Evolutionary conservation across 345 rosid genomes (phyloP).

Genomic region (Diplotaxis tenuifolia): DNA sequence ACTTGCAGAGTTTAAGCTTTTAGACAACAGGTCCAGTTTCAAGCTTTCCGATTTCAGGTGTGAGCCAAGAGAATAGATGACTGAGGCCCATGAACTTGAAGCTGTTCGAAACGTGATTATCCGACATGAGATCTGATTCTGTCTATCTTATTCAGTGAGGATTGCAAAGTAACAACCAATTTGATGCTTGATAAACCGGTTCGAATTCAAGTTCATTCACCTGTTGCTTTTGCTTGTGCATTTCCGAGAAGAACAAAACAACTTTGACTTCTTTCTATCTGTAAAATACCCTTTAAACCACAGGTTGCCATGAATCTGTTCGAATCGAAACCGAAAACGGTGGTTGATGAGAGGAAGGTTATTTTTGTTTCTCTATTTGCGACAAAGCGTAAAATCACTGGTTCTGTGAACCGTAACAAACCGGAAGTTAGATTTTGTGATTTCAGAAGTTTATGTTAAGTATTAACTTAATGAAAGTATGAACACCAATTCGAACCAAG

Average conservation of each 20-base stretch:
- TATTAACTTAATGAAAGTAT: not conserved
- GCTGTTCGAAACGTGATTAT: not conserved
- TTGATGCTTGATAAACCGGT: not conserved
- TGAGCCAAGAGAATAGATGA: not conserved
- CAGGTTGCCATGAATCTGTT: not conserved
- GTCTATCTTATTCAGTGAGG: not conserved
- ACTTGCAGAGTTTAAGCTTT: too few relatives aligned
- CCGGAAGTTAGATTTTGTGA: not conserved
- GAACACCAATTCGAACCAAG: constrained; percentile 3
- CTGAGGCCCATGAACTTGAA: not conserved
- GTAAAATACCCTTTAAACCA: not conserved
- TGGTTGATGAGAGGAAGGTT: not conserved
- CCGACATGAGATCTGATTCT: not conserved
- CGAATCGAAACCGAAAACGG: not conserved
- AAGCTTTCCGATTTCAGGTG: not conserved
- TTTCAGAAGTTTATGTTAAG: not conserved
- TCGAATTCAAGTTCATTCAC: not conserved
- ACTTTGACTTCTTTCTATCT: not conserved
- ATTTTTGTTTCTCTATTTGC: not conserved
- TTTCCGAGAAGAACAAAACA: not conserved
- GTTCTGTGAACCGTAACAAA: not conserved
- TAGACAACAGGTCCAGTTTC: not conserved
- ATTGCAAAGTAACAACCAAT: not conserved
- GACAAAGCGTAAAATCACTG: not conserved
- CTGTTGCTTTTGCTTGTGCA: not conserved